These are phyloP conservation scores for Wilcoxina mikolae DNA, from an alignment of 495 filamentous ascomycete genomes.

Conservation along the genomic window DNA sequence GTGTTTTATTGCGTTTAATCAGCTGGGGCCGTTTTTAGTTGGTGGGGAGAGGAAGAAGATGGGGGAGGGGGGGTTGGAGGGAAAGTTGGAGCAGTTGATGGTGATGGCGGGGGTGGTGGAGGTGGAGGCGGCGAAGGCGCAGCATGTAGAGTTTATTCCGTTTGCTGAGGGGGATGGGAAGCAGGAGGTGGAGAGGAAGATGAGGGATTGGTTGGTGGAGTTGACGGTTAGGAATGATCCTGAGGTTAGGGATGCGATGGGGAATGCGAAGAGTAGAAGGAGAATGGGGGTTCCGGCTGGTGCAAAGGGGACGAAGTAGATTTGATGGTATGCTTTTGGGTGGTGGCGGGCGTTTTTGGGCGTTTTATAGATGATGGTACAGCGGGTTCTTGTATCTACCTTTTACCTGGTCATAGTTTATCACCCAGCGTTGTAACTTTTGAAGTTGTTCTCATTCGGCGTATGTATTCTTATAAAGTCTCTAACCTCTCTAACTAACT, in stretches of 20 bases:
- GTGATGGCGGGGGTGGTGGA: conserved; percentile 41
- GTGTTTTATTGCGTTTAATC: conserved; percentile 80
- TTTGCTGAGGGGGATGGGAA: conserved; percentile 57
- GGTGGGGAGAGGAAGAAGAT: conserved; percentile 7
- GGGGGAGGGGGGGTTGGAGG: conserved; percentile 4
- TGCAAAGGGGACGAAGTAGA: neutral
- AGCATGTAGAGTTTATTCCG: conserved; percentile 69
- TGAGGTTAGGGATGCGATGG: conserved; percentile 61
- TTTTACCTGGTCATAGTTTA: too few species aligned
- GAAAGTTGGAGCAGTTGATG: conserved; percentile 33
- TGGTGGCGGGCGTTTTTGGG: neutral
- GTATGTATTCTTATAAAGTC: too few species aligned
- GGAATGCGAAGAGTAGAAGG: conserved; percentile 43
- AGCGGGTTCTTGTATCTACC: too few species aligned
- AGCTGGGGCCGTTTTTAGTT: conserved; percentile 52
- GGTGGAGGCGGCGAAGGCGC: conserved; percentile 49
- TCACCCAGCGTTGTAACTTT: too few species aligned
- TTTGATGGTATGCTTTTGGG: neutral
- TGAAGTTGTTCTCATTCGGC: too few species aligned
- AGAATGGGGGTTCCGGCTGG: conserved; percentile 38
- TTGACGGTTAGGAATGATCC: conserved; percentile 57
- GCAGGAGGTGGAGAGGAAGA: conserved; percentile 43
- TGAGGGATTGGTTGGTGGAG: conserved; percentile 64
- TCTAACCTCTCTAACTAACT: too few species aligned
- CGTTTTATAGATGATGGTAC: neutral